A percentile compares a stretch with the other conserved stretches of the same genome.
phyloP scores from a whole-genome alignment of 768 basidiomycete genomes.

The Sporobolomyces phaffii region DNA sequence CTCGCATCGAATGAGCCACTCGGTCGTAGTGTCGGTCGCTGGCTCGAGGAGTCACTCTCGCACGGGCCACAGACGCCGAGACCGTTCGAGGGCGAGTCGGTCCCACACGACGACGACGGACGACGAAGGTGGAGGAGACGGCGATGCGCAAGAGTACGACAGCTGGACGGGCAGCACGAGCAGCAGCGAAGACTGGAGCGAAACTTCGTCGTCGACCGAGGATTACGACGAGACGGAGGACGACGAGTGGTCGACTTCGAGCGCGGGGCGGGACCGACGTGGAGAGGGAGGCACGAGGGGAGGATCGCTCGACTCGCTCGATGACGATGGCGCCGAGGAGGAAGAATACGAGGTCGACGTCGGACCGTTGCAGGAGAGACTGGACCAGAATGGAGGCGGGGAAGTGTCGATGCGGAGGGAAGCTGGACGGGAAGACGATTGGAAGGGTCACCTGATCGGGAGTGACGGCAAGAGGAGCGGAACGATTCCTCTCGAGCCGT shows the following conservation, averaged over 20 bases:
- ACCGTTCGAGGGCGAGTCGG: background rate
- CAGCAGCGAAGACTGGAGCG: slow-evolving; percentile 15
- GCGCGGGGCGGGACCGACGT: background rate
- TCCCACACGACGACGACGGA: background rate
- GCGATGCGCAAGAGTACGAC: slow-evolving; percentile 21
- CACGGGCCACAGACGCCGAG: background rate
- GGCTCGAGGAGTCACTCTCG: slow-evolving; percentile 6
- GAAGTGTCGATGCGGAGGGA: slow-evolving; percentile 35
- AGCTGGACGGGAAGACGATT: slow-evolving; percentile 32
- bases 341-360: slow-evolving; percentile 43
- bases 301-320: background rate
- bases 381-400: slow-evolving; percentile 28
- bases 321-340: slow-evolving; percentile 7
- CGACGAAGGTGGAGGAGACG: background rate
- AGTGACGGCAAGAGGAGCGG: slow-evolving; percentile 27
- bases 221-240: slow-evolving; percentile 24
- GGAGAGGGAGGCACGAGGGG: background rate
- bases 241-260: slow-evolving; percentile 5
- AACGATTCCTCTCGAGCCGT: slow-evolving; percentile 84
- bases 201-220: slow-evolving; percentile 5
- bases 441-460: slow-evolving; percentile 42
- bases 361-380: slow-evolving; percentile 19
- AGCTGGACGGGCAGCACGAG: slow-evolving; percentile 23
- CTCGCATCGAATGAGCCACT: background rate
- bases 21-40: slow-evolving; percentile 8